A percentile compares a stretch with the other conserved stretches of the same genome.
phyloP scores from a whole-genome alignment of 148 eudicot genomes.

The Cornus suecica region DNA sequence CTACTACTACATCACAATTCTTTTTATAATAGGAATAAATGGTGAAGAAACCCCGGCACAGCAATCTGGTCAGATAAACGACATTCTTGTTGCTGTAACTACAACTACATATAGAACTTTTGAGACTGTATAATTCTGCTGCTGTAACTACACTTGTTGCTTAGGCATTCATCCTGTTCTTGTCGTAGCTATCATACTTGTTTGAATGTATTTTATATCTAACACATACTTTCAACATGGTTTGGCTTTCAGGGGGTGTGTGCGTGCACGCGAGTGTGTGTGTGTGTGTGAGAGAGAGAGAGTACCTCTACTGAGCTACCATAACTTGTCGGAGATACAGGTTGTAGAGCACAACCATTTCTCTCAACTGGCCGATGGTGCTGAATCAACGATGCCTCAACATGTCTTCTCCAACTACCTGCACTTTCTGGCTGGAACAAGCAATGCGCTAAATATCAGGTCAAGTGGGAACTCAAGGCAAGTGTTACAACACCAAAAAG shows the following conservation, averaged over 20 bases:
- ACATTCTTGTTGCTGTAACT: not conserved
- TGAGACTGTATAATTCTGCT: too few species aligned
- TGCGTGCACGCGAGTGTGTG: too few species aligned
- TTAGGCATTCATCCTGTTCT: too few species aligned
- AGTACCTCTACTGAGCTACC: slow-evolving; percentile 81
- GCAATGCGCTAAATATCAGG: slow-evolving; percentile 7
- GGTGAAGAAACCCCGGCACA: not conserved
- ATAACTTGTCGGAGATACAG: slow-evolving; percentile 69
- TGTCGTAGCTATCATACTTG: too few species aligned
- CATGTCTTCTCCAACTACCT: slow-evolving; percentile 53
- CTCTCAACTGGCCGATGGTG: slow-evolving; percentile 51
- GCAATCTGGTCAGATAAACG: not conserved
- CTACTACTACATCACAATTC: not conserved
- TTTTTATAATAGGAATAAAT: not conserved
- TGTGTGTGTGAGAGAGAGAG: not conserved
- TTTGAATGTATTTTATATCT: too few species aligned
- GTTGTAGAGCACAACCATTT: slow-evolving; percentile 42
- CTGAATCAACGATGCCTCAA: slow-evolving; percentile 51
- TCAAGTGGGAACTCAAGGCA: not conserved
- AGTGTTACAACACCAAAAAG: not conserved
- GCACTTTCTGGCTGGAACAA: slow-evolving; percentile 42
- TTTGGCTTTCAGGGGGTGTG: too few species aligned
- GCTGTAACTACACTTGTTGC: too few species aligned
- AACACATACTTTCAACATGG: too few species aligned
- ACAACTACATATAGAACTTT: not conserved